Evolutionary conservation across 2,329 filamentous ascomycete genomes (phyloP), one percentile per base, ranked within the genome.

Genomic region (Stagonosporopsis cucurbitacearum): DNA sequence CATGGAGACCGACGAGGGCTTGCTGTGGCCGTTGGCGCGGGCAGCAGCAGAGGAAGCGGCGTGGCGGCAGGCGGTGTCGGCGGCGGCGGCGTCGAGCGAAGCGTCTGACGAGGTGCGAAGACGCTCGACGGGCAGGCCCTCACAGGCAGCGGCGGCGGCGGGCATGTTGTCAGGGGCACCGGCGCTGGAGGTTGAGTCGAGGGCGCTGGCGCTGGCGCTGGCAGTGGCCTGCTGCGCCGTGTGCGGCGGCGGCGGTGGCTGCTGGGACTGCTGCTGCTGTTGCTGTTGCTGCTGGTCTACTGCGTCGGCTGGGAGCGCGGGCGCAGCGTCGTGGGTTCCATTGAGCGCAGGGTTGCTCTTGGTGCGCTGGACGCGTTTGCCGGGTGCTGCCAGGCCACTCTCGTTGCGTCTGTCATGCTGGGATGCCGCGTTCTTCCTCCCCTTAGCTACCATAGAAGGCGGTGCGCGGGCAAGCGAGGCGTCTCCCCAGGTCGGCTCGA

Each of bases 371-470:
- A 88, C 80, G 75, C 88, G 87, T 81, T 88, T 91, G 65, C 88
- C 88, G 49, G 89, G 86, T 71, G 88, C 88, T 83, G 92, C 89
- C 76, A 92, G 83, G 73, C 91, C 92, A 88, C 91, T 92, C 80
- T 96, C 92, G 80, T 96, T 89, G 77, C 89, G 87, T 67, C 77
- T 80, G 75, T 80, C 77, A 70, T 79, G 78, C 74, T 76, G 73
- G 72, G 79, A 78, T 71, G 78, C 73, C 73, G 75, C 75, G 68
- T 68, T 74, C 68, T 70, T 73, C 70, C 77, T 79, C 69, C 69
- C 71, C 73, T 78, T 79, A 64, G 77, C 75, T 78, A 80, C 80
- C 80, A 82, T 81, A 71, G 77, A 73, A 64, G 64, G 67, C 63
- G 65, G 62, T 63, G 61, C 44, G 53, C 58, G 61, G 49, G 67